Evolutionary conservation across 2,329 filamentous ascomycete genomes (phyloP).

Genomic region (Fusarium temperatum): DNA sequence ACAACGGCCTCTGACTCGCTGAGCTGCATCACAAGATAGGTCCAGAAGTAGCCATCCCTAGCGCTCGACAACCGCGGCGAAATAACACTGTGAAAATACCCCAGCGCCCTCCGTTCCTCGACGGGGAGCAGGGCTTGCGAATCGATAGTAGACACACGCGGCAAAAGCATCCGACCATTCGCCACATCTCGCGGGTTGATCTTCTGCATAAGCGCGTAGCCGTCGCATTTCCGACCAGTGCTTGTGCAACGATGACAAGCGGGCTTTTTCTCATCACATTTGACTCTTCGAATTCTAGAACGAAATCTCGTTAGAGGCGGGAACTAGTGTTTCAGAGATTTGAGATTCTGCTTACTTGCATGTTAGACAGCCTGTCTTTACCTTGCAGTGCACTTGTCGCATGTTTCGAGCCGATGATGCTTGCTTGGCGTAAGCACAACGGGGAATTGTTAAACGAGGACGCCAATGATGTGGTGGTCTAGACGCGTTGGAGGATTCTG

Average conservation of each 20-base stretch:
- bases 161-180: neutral
- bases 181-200: neutral
- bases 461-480: neutral
- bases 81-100: slow-evolving; percentile 10
- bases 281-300: neutral
- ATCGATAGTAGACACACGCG: neutral
- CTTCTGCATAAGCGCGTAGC: neutral
- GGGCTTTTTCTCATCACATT: slow-evolving; percentile 2
- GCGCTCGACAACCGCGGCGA: slow-evolving; percentile 6
- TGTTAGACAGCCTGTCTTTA: neutral
- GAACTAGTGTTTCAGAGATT: neutral
- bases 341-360: neutral
- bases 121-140: neutral
- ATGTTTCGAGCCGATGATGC: neutral
- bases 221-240: slow-evolving; percentile 4
- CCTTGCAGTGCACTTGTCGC: neutral
- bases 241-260: neutral
- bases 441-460: neutral
- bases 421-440: neutral
- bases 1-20: slow-evolving; percentile 7
- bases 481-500: neutral
- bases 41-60: slow-evolving; percentile 20
- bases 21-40: slow-evolving; percentile 17
- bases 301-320: neutral
- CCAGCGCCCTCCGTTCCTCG: neutral